A percentile compares a stretch with the other conserved stretches of the same genome.
phyloP scores from a whole-genome alignment of 306 rosid species.

The Luffa acutangula region DNA sequence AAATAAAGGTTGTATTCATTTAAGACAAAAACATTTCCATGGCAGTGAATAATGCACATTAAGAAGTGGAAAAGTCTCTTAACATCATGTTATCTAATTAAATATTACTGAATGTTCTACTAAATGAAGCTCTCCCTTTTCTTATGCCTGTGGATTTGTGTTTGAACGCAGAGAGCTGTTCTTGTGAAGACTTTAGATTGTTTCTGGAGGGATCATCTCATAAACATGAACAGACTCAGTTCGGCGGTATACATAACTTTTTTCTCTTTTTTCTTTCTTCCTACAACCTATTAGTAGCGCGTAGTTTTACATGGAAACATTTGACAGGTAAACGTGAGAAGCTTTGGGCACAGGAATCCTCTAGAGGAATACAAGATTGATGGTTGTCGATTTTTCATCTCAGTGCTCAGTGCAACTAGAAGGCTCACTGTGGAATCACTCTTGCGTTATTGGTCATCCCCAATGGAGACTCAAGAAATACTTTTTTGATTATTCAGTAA shows the following conservation, averaged over 20 bases:
- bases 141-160: background rate
- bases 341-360: conserved; percentile 97
- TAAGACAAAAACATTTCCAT: background rate
- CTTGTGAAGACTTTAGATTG: conserved; percentile 87
- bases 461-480: conserved; percentile 70
- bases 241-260: conserved; percentile 55
- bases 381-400: conserved; percentile 92
- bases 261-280: conserved; percentile 2
- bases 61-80: background rate
- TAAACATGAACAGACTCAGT: conserved; percentile 93
- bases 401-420: conserved; percentile 95
- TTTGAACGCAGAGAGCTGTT: conserved; percentile 67
- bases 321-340: conserved; percentile 82
- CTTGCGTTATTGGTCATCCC: conserved; percentile 84
- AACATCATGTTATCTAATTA: background rate
- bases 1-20: background rate
- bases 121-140: background rate
- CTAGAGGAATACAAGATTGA: conserved; percentile 96
- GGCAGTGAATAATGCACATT: background rate
- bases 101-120: background rate
- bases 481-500: conserved; percentile 17
- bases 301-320: conserved; percentile 23
- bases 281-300: conserved; percentile 10
- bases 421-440: conserved; percentile 85
- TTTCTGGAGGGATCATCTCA: conserved; percentile 97